phyloP scores from a whole-genome alignment of 495 filamentous ascomycete genomes.

The Daldinia childiae region DNA sequence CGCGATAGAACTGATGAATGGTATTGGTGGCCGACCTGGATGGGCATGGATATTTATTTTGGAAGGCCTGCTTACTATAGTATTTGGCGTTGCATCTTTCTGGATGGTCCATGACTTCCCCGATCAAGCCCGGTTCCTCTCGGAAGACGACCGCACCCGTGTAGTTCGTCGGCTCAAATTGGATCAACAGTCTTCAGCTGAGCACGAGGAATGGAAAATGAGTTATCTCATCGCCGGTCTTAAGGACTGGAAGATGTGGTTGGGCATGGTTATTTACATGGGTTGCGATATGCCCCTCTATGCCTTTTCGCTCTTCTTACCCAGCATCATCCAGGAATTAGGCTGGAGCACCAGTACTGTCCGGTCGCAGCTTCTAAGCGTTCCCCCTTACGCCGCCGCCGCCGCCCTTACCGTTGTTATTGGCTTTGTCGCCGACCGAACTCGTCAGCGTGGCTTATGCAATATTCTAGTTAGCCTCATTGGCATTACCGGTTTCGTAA shows the following conservation, averaged over 20 bases:
- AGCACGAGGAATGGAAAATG: constrained; percentile 82
- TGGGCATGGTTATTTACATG: constrained; percentile 82
- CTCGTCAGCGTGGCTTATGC: constrained; percentile 78
- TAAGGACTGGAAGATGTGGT: constrained; percentile 89
- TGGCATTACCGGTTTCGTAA: constrained; percentile 79
- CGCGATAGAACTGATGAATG: constrained; percentile 79
- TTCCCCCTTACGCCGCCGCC: constrained; percentile 89
- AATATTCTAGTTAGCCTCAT: constrained; percentile 78
- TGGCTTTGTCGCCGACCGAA: constrained; percentile 83
- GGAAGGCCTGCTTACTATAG: constrained; percentile 78
- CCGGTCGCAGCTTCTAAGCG: constrained; percentile 80
- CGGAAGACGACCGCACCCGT: constrained; percentile 72
- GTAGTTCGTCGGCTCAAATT: constrained; percentile 76
- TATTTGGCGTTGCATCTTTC: constrained; percentile 78
- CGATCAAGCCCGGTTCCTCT: constrained; percentile 80
- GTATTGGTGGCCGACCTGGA: constrained; percentile 69
- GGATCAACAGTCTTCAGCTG: constrained; percentile 81
- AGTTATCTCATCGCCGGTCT: constrained; percentile 78
- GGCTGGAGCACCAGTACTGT: constrained; percentile 69
- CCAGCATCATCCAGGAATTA: constrained; percentile 79
- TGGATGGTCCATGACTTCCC: constrained; percentile 94
- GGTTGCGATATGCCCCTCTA: constrained; percentile 80
- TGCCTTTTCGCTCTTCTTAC: constrained; percentile 90
- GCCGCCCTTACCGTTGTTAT: constrained; percentile 78
- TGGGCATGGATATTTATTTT: constrained; percentile 91